Evolutionary conservation across 176 grass and related monocot species (phyloP).

Genomic region (Cenchrus americanus): DNA sequence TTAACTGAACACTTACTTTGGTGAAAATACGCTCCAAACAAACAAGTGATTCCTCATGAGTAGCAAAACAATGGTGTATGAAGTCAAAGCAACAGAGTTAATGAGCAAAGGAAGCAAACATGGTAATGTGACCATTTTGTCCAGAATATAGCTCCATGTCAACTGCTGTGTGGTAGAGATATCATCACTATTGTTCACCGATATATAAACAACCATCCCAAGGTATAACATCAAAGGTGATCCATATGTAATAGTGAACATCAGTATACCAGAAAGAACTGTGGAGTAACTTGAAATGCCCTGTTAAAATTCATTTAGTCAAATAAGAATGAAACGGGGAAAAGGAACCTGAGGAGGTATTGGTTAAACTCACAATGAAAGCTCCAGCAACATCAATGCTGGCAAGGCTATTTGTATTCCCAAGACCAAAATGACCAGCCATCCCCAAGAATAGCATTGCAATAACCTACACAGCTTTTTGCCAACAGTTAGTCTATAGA

Average conservation of each 20-base stretch:
- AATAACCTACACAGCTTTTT: slow-evolving; percentile 53
- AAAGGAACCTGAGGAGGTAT: not conserved
- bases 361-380: slow-evolving; percentile 79
- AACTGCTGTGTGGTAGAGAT: slow-evolving; percentile 39
- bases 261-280: slow-evolving; percentile 73
- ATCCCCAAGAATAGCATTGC: slow-evolving; percentile 76
- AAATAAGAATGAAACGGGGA: slow-evolving; percentile 17
- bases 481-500: slow-evolving; percentile 22
- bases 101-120: slow-evolving; percentile 77
- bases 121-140: slow-evolving; percentile 57
- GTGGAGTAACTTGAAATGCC: slow-evolving; percentile 88
- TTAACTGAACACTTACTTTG: slow-evolving; percentile 72
- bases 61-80: slow-evolving; percentile 80
- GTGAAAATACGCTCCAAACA: slow-evolving; percentile 98
- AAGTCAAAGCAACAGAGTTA: slow-evolving; percentile 75
- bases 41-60: slow-evolving; percentile 97
- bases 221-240: slow-evolving; percentile 73
- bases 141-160: slow-evolving; percentile 46
- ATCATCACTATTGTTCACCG: slow-evolving; percentile 43
- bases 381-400: slow-evolving; percentile 93
- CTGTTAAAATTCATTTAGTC: slow-evolving; percentile 50
- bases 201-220: slow-evolving; percentile 64
- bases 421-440: slow-evolving; percentile 86
- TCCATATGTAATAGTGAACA: slow-evolving; percentile 88
- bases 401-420: slow-evolving; percentile 90